phyloP scores from a whole-genome alignment of 768 basidiomycete species.

The Leucocoprinus leucothites region DNA sequence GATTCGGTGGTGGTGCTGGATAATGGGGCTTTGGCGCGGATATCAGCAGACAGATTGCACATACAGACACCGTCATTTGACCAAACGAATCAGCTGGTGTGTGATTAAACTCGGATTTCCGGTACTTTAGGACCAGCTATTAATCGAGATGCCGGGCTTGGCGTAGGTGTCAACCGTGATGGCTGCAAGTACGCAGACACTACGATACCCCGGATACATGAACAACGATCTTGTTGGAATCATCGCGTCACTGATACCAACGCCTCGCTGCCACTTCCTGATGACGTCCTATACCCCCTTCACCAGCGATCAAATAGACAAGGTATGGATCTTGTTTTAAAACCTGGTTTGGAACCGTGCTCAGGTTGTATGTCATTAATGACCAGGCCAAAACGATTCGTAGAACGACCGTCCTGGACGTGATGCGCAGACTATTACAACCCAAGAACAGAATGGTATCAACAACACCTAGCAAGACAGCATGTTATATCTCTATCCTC shows the following conservation, averaged over 20 bases:
- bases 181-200: conserved; percentile 94
- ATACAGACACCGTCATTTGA: conserved; percentile 85
- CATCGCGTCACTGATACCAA: conserved; percentile 94
- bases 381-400: conserved; percentile 89
- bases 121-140: not conserved
- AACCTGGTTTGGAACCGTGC: not conserved
- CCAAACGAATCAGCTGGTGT: conserved; percentile 87
- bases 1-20: conserved; percentile 98
- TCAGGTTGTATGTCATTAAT: not conserved
- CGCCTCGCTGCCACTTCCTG: conserved; percentile 95
- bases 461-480: conserved; percentile 85
- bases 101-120: conserved; percentile 17
- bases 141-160: not conserved
- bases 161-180: conserved; percentile 92
- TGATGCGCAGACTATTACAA: conserved; percentile 95
- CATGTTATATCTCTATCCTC: conserved; percentile 96
- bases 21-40: conserved; percentile 89
- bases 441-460: conserved; percentile 99
- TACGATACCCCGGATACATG: conserved; percentile 98
- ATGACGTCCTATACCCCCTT: conserved; percentile 99
- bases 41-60: conserved; percentile 90
- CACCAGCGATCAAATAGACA: conserved; percentile 94
- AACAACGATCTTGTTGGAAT: conserved; percentile 99
- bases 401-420: conserved; percentile 95
- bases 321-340: conserved; percentile 47